Evolutionary conservation across 176 grass and related monocot genomes (phyloP).

Genomic region (Otatea glauca): DNA sequence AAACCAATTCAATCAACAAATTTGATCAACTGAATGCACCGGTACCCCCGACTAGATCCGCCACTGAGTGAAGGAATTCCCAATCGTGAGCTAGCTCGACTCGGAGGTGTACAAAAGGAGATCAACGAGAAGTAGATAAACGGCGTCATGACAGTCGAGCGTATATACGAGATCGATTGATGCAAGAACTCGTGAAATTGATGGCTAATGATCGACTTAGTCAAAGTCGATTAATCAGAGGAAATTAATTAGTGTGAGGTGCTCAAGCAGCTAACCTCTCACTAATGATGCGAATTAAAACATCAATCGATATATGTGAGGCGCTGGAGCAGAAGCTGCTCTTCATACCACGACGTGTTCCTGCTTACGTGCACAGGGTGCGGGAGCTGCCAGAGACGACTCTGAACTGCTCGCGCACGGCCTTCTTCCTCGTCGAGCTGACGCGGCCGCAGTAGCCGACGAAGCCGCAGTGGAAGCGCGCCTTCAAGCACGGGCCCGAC

Average conservation of each 20-base stretch:
- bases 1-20: too few relatives aligned
- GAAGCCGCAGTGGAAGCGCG: slow-evolving; percentile 59
- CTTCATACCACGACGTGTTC: slow-evolving; percentile 85
- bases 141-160: slow-evolving; percentile 52
- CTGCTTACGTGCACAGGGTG: slow-evolving; percentile 78
- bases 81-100: slow-evolving; percentile 82
- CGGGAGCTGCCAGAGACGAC: slow-evolving; percentile 54
- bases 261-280: too few relatives aligned
- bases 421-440: slow-evolving; percentile 85
- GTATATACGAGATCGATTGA: background rate
- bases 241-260: too few relatives aligned
- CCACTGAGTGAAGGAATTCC: slow-evolving; percentile 58
- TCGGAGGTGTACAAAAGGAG: slow-evolving; percentile 67
- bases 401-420: slow-evolving; percentile 69
- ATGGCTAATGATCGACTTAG: too few relatives aligned
- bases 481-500: slow-evolving; percentile 58
- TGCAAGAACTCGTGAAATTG: too few relatives aligned
- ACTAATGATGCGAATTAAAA: too few relatives aligned
- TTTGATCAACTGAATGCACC: too few relatives aligned
- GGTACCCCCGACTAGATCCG: too few relatives aligned
- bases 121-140: slow-evolving; percentile 66
- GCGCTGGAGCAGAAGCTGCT: slow-evolving; percentile 63
- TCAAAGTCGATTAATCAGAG: too few relatives aligned
- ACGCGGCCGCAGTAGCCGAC: slow-evolving; percentile 66
- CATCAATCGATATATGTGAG: background rate